Base-by-base conservation (phyloP, 176 grass and related monocot genomes). In the Bolboschoenus planiculmis region DNA sequence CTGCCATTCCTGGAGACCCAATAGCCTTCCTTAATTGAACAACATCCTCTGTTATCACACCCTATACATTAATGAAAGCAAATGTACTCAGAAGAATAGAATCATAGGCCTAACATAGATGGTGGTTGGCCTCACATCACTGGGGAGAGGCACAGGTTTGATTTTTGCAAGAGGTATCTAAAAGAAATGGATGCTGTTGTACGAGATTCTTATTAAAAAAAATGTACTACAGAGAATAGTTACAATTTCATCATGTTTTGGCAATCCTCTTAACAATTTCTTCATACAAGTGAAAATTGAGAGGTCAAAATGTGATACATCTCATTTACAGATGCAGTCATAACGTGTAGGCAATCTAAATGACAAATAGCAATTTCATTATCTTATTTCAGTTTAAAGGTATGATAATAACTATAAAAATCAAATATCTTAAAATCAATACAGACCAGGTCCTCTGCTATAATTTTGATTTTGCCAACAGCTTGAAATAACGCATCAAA, bases 11-110 rank as follows among this genome's bases (percentile, higher is more conserved):
- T 42, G 95, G 95, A 86, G 95, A 92, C 0, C 83, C 87, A 76
- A 97, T 97, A 43, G 85, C 88, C 85, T 94, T 97, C 81, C 95
- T 94, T 84, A 97, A 72, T 84, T 97, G 63, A 64, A 97, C 90
- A 7, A 97, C 95, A 79, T 97, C 95, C 85, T 92, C 88, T 30
- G 95, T 97, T 89, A 97, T 94, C 53, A 97, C 95, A 67, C 95
- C 95, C 95, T 97, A 81, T 13, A 60, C 55, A 51, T 59, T 82
- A 3, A 85, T 74, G 83, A 66, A 21, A 84, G 85, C 57, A 86
- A 83, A 60, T 51, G 2, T 48, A 30, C 35, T 88, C 4, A 23
- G 35, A 66, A 20, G 21, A 86, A 80, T 10, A 3, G 61, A 65
- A 61, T 9, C 21, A 46, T 26, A 24, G 39, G 34, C 40, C 39